Evolutionary conservation across 257 asterid genomes (phyloP), one percentile per base, ranked within the genome.

Genomic region (Scutellaria galericulata): DNA sequence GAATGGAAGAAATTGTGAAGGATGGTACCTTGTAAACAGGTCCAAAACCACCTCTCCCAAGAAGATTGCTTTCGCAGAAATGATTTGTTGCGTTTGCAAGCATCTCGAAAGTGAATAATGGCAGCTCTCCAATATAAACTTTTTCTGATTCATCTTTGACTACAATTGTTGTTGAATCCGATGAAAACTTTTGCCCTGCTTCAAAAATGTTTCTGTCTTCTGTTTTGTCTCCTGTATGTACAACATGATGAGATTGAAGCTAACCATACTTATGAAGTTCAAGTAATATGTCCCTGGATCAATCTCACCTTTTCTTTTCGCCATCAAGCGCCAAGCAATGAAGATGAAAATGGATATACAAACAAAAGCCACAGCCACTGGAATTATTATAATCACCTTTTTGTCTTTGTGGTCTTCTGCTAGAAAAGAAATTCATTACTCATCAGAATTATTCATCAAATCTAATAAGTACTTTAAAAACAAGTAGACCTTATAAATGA

Each of bases 361-460:
- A 9, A 68, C 22, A 18, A 37, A 42, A 40, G 68, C 73, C 37
- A 68, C 55, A 2, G 20, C 70, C 1, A 67, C 59, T 37, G 70
- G 61, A 59, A 71, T 69, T 22, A 71, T 24, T 24, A 76, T 63
- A 31, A 18, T 44, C 59, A 68, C 12, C 71, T 61, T 77, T 12
- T 9, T 61, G 54, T 37, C 12, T 35, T 73, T 78, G 70, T 55
- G 14, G 11, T 70, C n/a, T 40, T 73, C 86, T 77, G 82, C 13
- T 22, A 24, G 22, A 53, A 4, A 5, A 9, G 9, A 56, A 22
- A 5, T 3, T 2, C 37, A 31, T 31, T 31, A 2, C 37, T 31
- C 37, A 31, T 31, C 37, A 31, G 37, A 50, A 1, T 14, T 5
- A 9, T 14, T 51, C 4, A 3, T 13, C 56, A 51, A 51, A 51